These are phyloP conservation scores for Tricladium varicosporioides DNA, from an alignment of 2,329 filamentous ascomycete genomes.

Conservation along the genomic window DNA sequence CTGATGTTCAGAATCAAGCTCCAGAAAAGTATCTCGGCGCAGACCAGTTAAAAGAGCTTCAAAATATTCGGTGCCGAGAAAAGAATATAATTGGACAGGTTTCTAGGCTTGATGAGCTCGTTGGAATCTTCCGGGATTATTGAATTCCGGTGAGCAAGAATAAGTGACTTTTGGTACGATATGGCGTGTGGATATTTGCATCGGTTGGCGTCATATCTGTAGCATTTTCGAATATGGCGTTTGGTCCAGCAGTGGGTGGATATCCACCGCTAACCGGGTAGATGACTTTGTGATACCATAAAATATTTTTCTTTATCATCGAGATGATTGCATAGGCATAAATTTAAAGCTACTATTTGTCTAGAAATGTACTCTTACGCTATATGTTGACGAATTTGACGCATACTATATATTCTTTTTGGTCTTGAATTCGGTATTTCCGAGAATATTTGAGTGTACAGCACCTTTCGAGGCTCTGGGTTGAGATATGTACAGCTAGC, in stretches of 20 bases:
- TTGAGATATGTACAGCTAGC: too few relatives aligned
- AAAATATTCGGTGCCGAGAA: slow-evolving; percentile 59
- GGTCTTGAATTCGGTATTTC: background rate
- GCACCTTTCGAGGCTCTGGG: background rate
- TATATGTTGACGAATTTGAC: background rate
- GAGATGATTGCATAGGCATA: background rate
- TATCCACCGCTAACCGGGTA: background rate
- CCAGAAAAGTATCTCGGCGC: slow-evolving; percentile 71
- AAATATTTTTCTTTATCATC: slow-evolving; percentile 1
- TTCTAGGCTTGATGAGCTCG: slow-evolving; percentile 77
- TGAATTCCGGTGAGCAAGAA: slow-evolving; percentile 34
- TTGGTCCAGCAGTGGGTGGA: slow-evolving; percentile 7
- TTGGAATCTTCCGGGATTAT: slow-evolving; percentile 79
- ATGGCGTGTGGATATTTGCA: slow-evolving; percentile 19
- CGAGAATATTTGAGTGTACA: background rate
- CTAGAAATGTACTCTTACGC: too few relatives aligned
- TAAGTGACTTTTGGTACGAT: slow-evolving; percentile 9
- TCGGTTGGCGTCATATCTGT: slow-evolving; percentile 21
- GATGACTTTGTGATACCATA: slow-evolving; percentile 13
- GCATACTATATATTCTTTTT: background rate
- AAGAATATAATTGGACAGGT: slow-evolving; percentile 77
- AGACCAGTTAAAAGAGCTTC: slow-evolving; percentile 66
- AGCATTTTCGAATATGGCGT: slow-evolving; percentile 18
- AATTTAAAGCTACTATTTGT: background rate
- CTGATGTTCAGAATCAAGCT: slow-evolving; percentile 81